phyloP scores from a whole-genome alignment of 1,284 basidiomycete genomes.

The Tilletia horrida region DNA sequence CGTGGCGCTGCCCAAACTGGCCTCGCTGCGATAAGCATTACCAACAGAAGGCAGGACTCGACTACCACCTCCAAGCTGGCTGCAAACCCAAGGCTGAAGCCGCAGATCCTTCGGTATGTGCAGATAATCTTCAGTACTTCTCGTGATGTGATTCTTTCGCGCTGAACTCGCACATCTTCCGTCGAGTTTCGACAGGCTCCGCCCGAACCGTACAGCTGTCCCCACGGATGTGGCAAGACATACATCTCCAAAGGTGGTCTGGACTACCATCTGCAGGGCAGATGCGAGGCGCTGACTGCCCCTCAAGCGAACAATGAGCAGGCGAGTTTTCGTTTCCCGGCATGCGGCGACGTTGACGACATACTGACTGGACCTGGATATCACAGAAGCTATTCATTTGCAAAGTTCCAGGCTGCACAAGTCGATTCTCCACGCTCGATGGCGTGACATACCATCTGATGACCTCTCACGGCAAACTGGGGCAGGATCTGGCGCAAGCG shows the following conservation, averaged over 20 bases:
- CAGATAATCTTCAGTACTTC: too few relatives aligned
- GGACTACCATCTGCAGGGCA: conserved; percentile 3
- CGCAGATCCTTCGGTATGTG: too few relatives aligned
- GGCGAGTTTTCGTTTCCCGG: neutral
- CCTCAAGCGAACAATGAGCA: neutral
- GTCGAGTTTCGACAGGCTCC: too few relatives aligned
- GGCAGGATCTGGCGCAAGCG: conserved; percentile 1
- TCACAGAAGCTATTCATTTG: conserved; percentile 10
- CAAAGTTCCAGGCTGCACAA: conserved; percentile 5
- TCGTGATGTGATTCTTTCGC: too few relatives aligned
- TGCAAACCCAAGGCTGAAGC: too few relatives aligned
- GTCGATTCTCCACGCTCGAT: neutral
- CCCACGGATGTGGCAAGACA: conserved; percentile 7
- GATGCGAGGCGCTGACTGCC: neutral
- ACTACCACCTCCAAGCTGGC: neutral
- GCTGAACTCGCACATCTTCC: too few relatives aligned
- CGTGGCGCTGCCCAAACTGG: neutral
- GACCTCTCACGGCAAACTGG: neutral
- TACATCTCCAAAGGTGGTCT: neutral
- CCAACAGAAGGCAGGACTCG: neutral
- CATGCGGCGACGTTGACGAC: neutral
- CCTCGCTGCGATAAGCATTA: neutral
- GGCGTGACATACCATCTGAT: conserved; percentile 4
- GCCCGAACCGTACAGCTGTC: neutral
- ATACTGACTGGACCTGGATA: neutral